Percentiles rank a stretch among this genome's conserved stretches.
phyloP scores from a whole-genome alignment of 495 filamentous ascomycete species.

The Aspergillus bridgeri region DNA sequence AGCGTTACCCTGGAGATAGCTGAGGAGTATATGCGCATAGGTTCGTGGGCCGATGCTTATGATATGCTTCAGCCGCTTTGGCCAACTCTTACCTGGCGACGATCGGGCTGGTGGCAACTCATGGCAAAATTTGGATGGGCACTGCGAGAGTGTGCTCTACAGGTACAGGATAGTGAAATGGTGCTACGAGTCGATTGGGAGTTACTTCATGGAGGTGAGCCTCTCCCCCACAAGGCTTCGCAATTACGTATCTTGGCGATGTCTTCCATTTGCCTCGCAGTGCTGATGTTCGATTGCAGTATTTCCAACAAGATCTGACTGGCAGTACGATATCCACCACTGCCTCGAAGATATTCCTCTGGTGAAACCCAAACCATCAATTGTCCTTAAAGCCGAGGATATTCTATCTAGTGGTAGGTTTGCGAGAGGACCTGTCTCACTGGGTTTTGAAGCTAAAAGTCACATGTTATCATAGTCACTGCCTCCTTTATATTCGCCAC shows the following conservation, averaged over 20 bases:
- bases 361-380: constrained; percentile 54
- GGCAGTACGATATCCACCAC: constrained; percentile 71
- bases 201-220: constrained; percentile 61
- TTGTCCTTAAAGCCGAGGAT: constrained; percentile 64
- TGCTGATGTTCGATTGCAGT: constrained; percentile 31
- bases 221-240: not conserved
- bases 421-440: not conserved
- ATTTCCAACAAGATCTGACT: constrained; percentile 58
- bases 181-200: constrained; percentile 83
- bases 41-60: constrained; percentile 63
- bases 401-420: constrained; percentile 63
- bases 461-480: constrained; percentile 42
- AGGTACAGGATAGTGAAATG: constrained; percentile 58
- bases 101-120: constrained; percentile 76
- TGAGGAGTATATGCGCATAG: constrained; percentile 59
- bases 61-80: constrained; percentile 67
- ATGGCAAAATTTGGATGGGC: constrained; percentile 71
- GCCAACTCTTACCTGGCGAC: constrained; percentile 69
- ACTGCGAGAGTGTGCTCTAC: constrained; percentile 67
- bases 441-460: constrained; percentile 5
- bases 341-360: constrained; percentile 56
- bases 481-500: constrained; percentile 70
- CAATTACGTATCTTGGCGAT: not conserved
- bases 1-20: constrained; percentile 67
- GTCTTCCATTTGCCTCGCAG: not conserved